Conservation (phyloP, 768 basidiomycete species). For the Podaxis rugospora region DNA sequence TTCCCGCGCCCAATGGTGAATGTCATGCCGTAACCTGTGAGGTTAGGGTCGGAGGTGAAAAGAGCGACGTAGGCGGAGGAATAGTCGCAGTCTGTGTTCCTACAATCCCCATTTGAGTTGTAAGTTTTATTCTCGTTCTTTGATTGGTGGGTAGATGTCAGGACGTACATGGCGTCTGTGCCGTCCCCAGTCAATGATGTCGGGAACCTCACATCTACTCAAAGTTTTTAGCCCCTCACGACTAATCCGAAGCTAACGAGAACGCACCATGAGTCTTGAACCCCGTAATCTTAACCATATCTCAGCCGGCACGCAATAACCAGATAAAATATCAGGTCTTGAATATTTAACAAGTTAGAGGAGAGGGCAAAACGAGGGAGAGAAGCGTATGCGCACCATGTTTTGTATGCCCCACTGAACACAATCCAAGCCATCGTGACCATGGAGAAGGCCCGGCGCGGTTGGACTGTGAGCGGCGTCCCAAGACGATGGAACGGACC, state of each 20-base stretch:
- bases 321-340: neutral
- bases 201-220: conserved; percentile 88
- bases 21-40: conserved; percentile 90
- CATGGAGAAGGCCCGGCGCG: neutral
- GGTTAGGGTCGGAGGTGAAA: conserved; percentile 58
- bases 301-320: neutral
- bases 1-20: conserved; percentile 95
- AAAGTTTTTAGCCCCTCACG: neutral
- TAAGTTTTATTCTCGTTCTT: neutral
- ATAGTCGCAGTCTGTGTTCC: conserved; percentile 96
- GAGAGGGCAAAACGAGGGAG: neutral
- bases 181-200: conserved; percentile 90
- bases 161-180: conserved; percentile 81
- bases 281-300: conserved; percentile 33
- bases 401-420: neutral
- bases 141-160: neutral
- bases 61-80: conserved; percentile 88
- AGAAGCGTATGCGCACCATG: neutral
- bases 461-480: neutral
- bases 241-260: neutral
- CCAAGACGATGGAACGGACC: neutral
- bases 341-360: neutral
- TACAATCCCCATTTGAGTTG: conserved; percentile 21
- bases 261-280: conserved; percentile 29
- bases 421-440: neutral